Evolutionary conservation across 148 eudicot species (phyloP).

Genomic region (Camellia lanceoleosa): DNA sequence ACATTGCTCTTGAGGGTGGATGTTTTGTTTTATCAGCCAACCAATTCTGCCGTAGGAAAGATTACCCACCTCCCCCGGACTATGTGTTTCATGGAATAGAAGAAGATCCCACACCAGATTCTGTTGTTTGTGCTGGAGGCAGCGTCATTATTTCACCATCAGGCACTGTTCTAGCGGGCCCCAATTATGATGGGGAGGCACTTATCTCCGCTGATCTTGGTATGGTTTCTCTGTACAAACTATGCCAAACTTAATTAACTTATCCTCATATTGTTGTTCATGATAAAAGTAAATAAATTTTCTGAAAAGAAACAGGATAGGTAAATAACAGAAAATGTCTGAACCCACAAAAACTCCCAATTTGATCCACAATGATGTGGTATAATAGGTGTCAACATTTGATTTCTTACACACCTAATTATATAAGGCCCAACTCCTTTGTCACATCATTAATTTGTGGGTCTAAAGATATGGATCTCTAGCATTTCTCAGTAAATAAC

Average conservation of each 20-base stretch:
- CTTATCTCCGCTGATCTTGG: constrained; percentile 94
- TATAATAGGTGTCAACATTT: no score
- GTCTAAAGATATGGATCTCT: no score
- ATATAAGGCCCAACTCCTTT: no score
- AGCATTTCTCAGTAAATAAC: background rate
- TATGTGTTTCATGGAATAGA: constrained; percentile 58
- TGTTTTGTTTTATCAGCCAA: constrained; percentile 89
- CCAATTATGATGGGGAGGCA: constrained; percentile 84
- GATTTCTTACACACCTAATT: no score
- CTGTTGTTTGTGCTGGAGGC: constrained; percentile 92
- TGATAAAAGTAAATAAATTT: background rate
- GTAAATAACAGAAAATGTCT: no score
- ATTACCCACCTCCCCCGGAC: constrained; percentile 90
- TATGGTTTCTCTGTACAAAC: constrained; percentile 13
- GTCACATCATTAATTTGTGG: no score
- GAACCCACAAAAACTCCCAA: no score
- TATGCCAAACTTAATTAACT: background rate
- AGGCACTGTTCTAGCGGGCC: constrained; percentile 83
- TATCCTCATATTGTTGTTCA: background rate
- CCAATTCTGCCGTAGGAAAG: constrained; percentile 84
- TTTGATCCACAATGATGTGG: no score
- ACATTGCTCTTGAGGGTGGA: constrained; percentile 96
- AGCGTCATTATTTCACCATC: constrained; percentile 91
- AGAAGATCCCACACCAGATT: constrained; percentile 79
- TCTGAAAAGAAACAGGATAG: no score